phyloP scores from a whole-genome alignment of 441 rosid species.

The Corymbia calophylla region DNA sequence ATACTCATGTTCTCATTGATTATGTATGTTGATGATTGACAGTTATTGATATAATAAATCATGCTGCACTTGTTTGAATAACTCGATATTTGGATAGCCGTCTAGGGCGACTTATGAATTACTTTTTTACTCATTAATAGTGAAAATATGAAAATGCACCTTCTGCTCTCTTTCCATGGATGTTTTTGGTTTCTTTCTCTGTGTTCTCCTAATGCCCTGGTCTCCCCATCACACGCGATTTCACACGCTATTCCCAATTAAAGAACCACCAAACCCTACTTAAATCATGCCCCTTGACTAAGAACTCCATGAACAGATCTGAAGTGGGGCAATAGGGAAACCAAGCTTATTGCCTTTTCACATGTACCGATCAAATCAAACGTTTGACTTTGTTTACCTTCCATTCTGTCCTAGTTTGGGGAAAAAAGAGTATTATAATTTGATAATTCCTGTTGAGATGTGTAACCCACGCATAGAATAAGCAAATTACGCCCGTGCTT shows the following conservation, averaged over 20 bases:
- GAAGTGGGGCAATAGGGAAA: neutral
- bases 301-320: neutral
- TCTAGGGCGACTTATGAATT: neutral
- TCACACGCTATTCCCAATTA: neutral
- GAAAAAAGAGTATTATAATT: neutral
- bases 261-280: neutral
- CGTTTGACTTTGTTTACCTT: neutral
- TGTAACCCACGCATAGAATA: neutral
- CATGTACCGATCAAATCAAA: neutral
- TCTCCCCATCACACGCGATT: neutral
- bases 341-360: neutral
- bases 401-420: neutral
- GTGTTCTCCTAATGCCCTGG: neutral
- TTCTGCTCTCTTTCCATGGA: neutral
- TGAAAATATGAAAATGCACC: neutral
- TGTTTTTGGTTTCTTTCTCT: neutral
- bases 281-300: neutral
- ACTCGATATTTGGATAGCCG: neutral
- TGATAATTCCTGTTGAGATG: neutral
- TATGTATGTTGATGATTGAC: neutral
- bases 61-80: neutral
- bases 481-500: neutral
- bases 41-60: neutral
- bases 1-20: neutral
- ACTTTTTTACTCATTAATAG: neutral